Conservation (phyloP, 2,329 filamentous ascomycete species). For the Stemphylium vesicarium region DNA sequence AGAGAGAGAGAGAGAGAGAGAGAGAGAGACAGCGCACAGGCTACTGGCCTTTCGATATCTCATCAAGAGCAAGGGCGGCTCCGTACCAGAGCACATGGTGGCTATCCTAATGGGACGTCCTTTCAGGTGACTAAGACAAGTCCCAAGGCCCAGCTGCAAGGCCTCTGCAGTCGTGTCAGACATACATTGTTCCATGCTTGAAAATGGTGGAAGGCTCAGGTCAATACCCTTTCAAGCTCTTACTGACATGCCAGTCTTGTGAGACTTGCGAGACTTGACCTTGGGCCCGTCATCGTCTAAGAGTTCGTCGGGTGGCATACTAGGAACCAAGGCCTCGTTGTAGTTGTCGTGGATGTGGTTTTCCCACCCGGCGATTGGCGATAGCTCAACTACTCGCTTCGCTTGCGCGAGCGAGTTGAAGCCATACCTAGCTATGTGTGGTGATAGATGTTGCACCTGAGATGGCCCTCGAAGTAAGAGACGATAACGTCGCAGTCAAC, state of each 20-base stretch:
- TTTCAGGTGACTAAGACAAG: constrained; percentile 46
- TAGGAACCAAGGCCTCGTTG: too few relatives aligned
- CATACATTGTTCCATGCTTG: constrained; percentile 58
- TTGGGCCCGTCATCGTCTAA: constrained; percentile 6
- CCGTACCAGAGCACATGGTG: constrained; percentile 81
- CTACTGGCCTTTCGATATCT: constrained; percentile 51
- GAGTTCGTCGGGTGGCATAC: not conserved
- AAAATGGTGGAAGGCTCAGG: constrained; percentile 53
- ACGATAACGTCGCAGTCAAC: too few relatives aligned
- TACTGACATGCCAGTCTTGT: not conserved
- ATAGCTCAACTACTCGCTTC: constrained; percentile 5
- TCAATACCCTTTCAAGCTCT: constrained; percentile 35
- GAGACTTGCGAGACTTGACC: not conserved
- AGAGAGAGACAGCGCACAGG: too few relatives aligned
- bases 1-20: too few relatives aligned
- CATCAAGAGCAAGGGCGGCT: constrained; percentile 72
- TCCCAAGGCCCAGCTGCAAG: constrained; percentile 37
- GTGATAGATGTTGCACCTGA: not conserved
- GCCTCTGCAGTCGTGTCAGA: constrained; percentile 54
- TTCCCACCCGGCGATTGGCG: not conserved
- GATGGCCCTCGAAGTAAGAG: too few relatives aligned
- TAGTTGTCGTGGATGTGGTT: too few relatives aligned
- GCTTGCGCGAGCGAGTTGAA: constrained; percentile 3
- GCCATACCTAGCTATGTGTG: not conserved
- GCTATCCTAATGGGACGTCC: constrained; percentile 60